A percentile compares a stretch with the other conserved stretches of the same genome.
phyloP scores from a whole-genome alignment of 192 early-diverging fungal species.

The Gryganskiella cystojenkinii region DNA sequence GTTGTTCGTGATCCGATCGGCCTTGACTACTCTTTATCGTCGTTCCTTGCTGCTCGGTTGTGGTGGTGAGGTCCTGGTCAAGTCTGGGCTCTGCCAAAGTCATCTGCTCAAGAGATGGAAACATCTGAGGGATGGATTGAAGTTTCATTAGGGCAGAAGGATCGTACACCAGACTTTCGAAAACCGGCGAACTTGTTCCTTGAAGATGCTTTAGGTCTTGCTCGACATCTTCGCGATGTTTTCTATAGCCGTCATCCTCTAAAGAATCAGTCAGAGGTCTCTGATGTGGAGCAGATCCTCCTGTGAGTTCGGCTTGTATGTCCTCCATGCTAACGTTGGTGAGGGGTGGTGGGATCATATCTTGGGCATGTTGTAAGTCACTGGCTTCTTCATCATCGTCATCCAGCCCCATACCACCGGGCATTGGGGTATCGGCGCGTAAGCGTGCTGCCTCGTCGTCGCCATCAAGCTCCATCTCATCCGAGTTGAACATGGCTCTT shows the following conservation, averaged over 20 bases:
- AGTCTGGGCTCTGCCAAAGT: not conserved
- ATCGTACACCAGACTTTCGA: conserved; percentile 35
- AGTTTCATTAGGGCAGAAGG: conserved; percentile 39
- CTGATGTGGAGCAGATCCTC: not conserved
- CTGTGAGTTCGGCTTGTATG: conserved; percentile 5
- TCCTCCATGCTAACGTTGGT: conserved; percentile 22
- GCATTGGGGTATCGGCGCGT: conserved; percentile 47
- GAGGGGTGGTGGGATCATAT: conserved; percentile 39
- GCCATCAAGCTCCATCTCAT: conserved; percentile 51
- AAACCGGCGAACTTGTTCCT: conserved; percentile 17
- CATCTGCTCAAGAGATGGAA: conserved; percentile 9
- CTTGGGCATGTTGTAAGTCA: conserved; percentile 42
- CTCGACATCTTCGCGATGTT: conserved; percentile 16
- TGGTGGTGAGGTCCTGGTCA: too few species aligned
- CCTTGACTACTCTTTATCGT: not conserved
- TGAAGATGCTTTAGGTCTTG: conserved; percentile 34
- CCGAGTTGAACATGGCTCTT: conserved; percentile 49
- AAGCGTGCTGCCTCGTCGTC: conserved; percentile 46
- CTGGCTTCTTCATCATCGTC: conserved; percentile 45
- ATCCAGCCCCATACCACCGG: conserved; percentile 44
- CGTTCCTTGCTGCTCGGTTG: not conserved
- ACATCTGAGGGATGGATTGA: conserved; percentile 34
- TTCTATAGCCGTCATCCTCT: conserved; percentile 3
- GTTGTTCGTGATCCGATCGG: not conserved
- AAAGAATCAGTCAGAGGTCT: not conserved